Percentiles rank a stretch among this genome's conserved stretches.
phyloP scores from a whole-genome alignment of 352 stramenopile species.

The Globisporangium heterothallicum region DNA sequence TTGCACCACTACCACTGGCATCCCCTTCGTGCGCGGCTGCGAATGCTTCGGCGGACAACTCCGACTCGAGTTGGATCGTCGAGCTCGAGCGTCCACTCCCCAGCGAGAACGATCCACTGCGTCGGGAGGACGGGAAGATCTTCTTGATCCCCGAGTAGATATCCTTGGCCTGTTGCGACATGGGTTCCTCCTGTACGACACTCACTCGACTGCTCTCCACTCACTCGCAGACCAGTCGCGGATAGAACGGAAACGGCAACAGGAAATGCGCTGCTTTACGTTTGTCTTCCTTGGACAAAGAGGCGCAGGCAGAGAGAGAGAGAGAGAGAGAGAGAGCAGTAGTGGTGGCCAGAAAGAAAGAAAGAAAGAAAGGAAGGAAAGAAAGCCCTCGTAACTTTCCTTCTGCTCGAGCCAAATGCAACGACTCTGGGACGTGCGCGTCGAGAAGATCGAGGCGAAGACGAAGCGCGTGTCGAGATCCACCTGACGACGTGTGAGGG shows the following conservation, averaged over 20 bases:
- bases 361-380: no score
- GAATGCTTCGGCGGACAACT: slow-evolving; percentile 32
- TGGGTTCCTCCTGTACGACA: slow-evolving; percentile 5
- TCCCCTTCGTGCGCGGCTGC: slow-evolving; percentile 20
- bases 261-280: neutral
- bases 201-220: neutral
- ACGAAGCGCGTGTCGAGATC: no score
- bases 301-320: neutral
- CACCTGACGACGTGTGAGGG: no score
- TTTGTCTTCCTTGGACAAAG: neutral
- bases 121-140: slow-evolving; percentile 49
- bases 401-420: no score
- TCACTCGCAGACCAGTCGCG: no score
- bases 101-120: slow-evolving; percentile 49
- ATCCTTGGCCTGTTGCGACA: slow-evolving; percentile 74
- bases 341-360: no score
- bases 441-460: no score
- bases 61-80: slow-evolving; percentile 14
- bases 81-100: slow-evolving; percentile 19
- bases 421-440: no score
- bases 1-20: neutral
- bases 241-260: neutral
- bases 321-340: no score
- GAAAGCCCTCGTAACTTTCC: no score
- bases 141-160: slow-evolving; percentile 80